A percentile compares a stretch with the other conserved stretches of the same genome.
phyloP scores from a whole-genome alignment of 192 early-diverging fungal genomes.

The Coemansia sp. region DNA sequence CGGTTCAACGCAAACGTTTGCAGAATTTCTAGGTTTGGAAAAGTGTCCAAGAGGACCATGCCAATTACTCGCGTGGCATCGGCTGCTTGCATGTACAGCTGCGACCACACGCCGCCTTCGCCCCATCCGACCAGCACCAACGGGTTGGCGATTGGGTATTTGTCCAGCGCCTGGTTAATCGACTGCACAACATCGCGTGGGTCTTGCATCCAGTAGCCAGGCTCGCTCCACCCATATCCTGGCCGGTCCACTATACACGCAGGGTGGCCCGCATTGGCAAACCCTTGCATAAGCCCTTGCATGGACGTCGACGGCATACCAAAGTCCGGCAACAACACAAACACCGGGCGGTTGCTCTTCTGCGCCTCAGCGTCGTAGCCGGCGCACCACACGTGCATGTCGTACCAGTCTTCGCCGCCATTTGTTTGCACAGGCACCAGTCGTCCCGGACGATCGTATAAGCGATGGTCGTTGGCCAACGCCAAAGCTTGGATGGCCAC shows the following conservation, averaged over 20 bases:
- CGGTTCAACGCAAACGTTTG: constrained; percentile 54
- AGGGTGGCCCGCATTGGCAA: constrained; percentile 37
- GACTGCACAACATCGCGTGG: constrained; percentile 53
- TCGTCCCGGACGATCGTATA: constrained; percentile 33
- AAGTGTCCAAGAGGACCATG: constrained; percentile 52
- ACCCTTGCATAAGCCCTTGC: constrained; percentile 44
- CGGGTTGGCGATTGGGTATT: constrained; percentile 47
- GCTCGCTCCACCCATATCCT: constrained; percentile 59
- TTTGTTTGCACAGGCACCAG: constrained; percentile 50
- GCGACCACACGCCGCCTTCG: constrained; percentile 58
- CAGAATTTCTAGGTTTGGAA: constrained; percentile 53
- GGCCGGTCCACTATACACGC: constrained; percentile 56
- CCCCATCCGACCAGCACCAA: constrained; percentile 54
- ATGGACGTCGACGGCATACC: constrained; percentile 55
- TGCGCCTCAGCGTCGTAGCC: constrained; percentile 17
- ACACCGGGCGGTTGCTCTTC: constrained; percentile 33
- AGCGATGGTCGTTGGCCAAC: constrained; percentile 44
- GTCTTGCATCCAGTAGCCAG: constrained; percentile 53
- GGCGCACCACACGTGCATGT: constrained; percentile 53
- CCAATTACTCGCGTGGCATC: constrained; percentile 48
- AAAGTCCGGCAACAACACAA: constrained; percentile 51
- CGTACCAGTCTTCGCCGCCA: constrained; percentile 44
- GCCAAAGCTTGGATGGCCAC: constrained; percentile 51
- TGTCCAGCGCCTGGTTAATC: constrained; percentile 49
- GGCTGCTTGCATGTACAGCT: constrained; percentile 53